phyloP scores from a whole-genome alignment of 306 rosid genomes.

The Glycine latifolia region DNA sequence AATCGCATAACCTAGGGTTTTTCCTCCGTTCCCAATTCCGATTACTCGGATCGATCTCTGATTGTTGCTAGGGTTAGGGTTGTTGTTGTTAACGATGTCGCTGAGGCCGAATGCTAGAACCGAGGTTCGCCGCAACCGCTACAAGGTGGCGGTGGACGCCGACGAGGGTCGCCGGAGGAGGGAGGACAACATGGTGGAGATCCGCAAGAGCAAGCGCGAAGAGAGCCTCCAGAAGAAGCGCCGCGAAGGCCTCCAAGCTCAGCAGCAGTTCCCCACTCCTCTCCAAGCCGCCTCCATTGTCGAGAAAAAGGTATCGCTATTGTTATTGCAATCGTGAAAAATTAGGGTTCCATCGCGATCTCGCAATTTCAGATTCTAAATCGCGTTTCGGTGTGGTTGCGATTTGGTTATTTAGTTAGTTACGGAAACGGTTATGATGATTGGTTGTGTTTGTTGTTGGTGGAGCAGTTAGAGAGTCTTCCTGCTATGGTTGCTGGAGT shows the following conservation, averaged over 20 bases:
- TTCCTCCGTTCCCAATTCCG: slow-evolving; percentile 33
- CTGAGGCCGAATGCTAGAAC: slow-evolving; percentile 85
- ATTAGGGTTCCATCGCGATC: slow-evolving; percentile 46
- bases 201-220: slow-evolving; percentile 91
- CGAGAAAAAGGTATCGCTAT: slow-evolving; percentile 69
- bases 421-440: slow-evolving; percentile 29
- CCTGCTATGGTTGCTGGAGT: slow-evolving; percentile 90
- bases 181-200: slow-evolving; percentile 95
- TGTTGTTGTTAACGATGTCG: slow-evolving; percentile 57
- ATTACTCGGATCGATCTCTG: slow-evolving; percentile 24
- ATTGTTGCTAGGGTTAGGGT: slow-evolving; percentile 36
- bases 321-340: not conserved
- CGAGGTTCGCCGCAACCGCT: slow-evolving; percentile 93
- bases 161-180: slow-evolving; percentile 93
- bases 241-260: slow-evolving; percentile 84
- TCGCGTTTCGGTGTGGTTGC: not conserved
- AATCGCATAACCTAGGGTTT: slow-evolving; percentile 55
- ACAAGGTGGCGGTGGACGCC: slow-evolving; percentile 91
- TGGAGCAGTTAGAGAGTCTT: slow-evolving; percentile 79
- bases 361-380: not conserved
- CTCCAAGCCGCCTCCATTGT: slow-evolving; percentile 59
- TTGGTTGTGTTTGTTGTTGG: not conserved
- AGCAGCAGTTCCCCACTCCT: slow-evolving; percentile 66
- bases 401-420: not conserved
- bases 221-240: slow-evolving; percentile 92